Conservation (phyloP, 768 basidiomycete species). For the Terana coerulea region DNA sequence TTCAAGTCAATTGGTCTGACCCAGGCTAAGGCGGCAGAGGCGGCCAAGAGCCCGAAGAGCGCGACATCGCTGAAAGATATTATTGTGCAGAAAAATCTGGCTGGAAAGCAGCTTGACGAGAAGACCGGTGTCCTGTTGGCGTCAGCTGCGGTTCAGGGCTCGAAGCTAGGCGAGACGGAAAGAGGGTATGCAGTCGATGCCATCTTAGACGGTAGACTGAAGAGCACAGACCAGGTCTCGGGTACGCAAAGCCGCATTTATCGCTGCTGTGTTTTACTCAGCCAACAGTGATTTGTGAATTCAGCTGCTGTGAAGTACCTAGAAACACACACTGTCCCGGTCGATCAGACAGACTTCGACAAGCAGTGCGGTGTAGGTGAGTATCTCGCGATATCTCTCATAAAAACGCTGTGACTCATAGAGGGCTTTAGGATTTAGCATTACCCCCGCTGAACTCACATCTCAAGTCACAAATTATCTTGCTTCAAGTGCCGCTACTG, state of each 20-base stretch:
- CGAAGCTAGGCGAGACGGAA: slow-evolving; percentile 59
- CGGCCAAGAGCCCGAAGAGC: slow-evolving; percentile 76
- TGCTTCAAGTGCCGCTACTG: slow-evolving; percentile 46
- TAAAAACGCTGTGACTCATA: slow-evolving; percentile 3
- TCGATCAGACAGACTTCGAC: slow-evolving; percentile 71
- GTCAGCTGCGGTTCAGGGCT: slow-evolving; percentile 57
- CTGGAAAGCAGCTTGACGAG: slow-evolving; percentile 57
- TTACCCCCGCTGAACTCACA: slow-evolving; percentile 63
- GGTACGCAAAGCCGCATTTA: slow-evolving; percentile 48
- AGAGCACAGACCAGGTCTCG: slow-evolving; percentile 79
- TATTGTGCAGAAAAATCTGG: slow-evolving; percentile 52
- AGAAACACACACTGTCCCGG: slow-evolving; percentile 53
- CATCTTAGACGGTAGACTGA: slow-evolving; percentile 70
- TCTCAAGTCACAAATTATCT: slow-evolving; percentile 55
- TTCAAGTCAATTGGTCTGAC: slow-evolving; percentile 80
- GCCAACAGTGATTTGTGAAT: not conserved
- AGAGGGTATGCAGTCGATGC: slow-evolving; percentile 60
- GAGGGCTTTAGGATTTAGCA: slow-evolving; percentile 61
- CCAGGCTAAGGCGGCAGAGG: slow-evolving; percentile 75
- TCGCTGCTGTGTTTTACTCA: not conserved
- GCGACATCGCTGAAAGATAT: slow-evolving; percentile 67
- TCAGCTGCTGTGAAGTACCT: slow-evolving; percentile 76
- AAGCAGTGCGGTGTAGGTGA: slow-evolving; percentile 83
- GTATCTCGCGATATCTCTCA: slow-evolving; percentile 26
- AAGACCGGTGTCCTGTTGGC: slow-evolving; percentile 72